Percentiles rank a stretch among this genome's conserved stretches.
phyloP scores from a whole-genome alignment of 2,329 filamentous ascomycete species.

The Aspergillus flavus region DNA sequence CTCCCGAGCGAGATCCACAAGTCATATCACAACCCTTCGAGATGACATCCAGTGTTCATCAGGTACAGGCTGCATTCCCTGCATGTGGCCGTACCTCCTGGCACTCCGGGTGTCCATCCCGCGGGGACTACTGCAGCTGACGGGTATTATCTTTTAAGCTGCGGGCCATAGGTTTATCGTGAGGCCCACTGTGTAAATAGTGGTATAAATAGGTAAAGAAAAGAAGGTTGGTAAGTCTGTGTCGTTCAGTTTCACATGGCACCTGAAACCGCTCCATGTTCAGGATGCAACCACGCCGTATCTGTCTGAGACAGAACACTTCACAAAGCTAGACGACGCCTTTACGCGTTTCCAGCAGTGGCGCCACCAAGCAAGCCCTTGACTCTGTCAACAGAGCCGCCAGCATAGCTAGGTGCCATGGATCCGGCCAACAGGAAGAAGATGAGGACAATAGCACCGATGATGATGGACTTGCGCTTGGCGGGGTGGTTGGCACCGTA shows the following conservation, averaged over 20 bases:
- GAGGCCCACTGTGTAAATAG: constrained; percentile 7
- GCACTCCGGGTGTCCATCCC: constrained; percentile 10
- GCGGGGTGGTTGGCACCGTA: constrained; percentile 77
- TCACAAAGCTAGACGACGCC: not conserved
- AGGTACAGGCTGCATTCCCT: constrained; percentile 37
- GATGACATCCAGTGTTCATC: constrained; percentile 16
- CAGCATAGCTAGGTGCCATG: constrained; percentile 58
- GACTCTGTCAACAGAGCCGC: constrained; percentile 36
- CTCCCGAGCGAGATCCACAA: constrained; percentile 11
- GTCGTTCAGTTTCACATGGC: constrained; percentile 3
- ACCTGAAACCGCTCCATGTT: constrained; percentile 1
- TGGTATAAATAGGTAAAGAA: constrained; percentile 14
- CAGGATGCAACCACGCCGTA: not conserved
- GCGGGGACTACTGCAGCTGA: constrained; percentile 11
- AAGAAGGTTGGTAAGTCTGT: constrained; percentile 4
- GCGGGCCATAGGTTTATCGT: constrained; percentile 11
- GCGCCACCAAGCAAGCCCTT: constrained; percentile 41
- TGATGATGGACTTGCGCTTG: constrained; percentile 75
- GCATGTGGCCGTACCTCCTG: constrained; percentile 34
- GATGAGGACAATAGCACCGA: constrained; percentile 65
- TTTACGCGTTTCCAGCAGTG: constrained; percentile 36
- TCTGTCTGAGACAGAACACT: not conserved
- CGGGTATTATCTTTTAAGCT: constrained; percentile 21
- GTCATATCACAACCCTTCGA: constrained; percentile 16
- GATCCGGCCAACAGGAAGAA: constrained; percentile 70